Conservation (phyloP, 2,329 filamentous ascomycete species). For the Hypoxylon sp. region DNA sequence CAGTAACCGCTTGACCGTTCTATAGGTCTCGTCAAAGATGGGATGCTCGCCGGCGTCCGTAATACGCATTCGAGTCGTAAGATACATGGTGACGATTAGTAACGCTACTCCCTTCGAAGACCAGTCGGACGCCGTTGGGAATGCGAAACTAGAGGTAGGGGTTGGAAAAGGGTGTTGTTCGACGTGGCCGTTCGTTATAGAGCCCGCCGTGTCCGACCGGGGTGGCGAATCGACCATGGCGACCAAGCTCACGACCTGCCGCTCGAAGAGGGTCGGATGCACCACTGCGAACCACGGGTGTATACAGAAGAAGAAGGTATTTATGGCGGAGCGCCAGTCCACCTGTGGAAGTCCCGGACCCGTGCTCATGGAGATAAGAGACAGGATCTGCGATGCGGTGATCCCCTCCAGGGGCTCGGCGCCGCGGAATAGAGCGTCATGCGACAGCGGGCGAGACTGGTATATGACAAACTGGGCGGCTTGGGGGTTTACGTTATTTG, state of each 20-base stretch:
- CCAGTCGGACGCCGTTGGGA: slow-evolving; percentile 37
- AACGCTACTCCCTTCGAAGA: slow-evolving; percentile 55
- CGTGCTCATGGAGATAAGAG: slow-evolving; percentile 55
- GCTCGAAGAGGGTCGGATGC: slow-evolving; percentile 58
- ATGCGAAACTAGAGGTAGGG: slow-evolving; percentile 29
- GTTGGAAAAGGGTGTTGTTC: slow-evolving; percentile 35
- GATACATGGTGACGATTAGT: slow-evolving; percentile 61
- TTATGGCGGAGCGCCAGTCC: slow-evolving; percentile 58
- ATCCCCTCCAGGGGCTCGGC: slow-evolving; percentile 56
- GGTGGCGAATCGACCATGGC: slow-evolving; percentile 42
- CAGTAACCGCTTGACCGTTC: slow-evolving; percentile 58
- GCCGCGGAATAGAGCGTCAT: slow-evolving; percentile 50
- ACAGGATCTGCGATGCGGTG: slow-evolving; percentile 58
- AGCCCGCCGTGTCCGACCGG: slow-evolving; percentile 41
- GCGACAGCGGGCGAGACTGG: slow-evolving; percentile 51
- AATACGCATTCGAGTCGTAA: slow-evolving; percentile 59
- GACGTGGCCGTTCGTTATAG: slow-evolving; percentile 41
- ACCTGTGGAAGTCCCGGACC: slow-evolving; percentile 45
- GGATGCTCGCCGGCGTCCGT: slow-evolving; percentile 55
- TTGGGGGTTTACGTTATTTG: slow-evolving; percentile 46
- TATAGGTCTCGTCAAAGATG: slow-evolving; percentile 60
- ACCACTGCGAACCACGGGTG: slow-evolving; percentile 61
- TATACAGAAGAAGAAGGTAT: slow-evolving; percentile 59
- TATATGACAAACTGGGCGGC: slow-evolving; percentile 51
- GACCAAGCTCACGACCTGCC: slow-evolving; percentile 50